Evolutionary conservation across 331 rosid genomes (phyloP), one percentile per base, ranked within the genome.

Genomic region (Rosa hybrid): DNA sequence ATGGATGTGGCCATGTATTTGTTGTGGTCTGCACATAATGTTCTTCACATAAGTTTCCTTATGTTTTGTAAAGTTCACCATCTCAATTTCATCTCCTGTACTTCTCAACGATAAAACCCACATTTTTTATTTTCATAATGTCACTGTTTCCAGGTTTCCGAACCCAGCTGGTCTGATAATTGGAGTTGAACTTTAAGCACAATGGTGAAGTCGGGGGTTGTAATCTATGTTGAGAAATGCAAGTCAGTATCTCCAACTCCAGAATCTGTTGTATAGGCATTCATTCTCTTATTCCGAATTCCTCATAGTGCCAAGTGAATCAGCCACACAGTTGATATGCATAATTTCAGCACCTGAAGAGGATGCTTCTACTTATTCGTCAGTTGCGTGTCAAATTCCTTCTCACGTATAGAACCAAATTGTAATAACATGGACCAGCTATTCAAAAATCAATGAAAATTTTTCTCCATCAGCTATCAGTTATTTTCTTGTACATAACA

Each of bases 341-440:
- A 62, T 63, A 17, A 1, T 76, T 63, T 34, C 21, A 65, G n/a
- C 71, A 14, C 59, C 71, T 7, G 17, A 65, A 50, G 10, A 68
- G 50, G 25, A 39, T 68, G 72, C 25, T 20, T 18, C 53, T 54
- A n/a, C 27, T 9, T 16, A 18, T 50, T 9, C 46, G 8, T 17
- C 30, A 60, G 30, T 48, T 6, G 6, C 44, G 16, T 44, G 38
- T n/a, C 53, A 39, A n/a, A 56, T 20, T 74, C 67, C 7, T 21
- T 12, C 8, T 25, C 11, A 16, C 8, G 57, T 25, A 76, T 59
- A 62, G 59, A 60, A 62, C 13, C 71, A 60, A 25, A 76, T 48
- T 60, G 46, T 76, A 62, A 60, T 44, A 25, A n/a, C 79, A 23
- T 44, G 79, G 62, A 44, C 71, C 71, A 39, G 12, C 54, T 49